phyloP scores from a whole-genome alignment of 1,139 yeast species.

The Debaryomyces robertsiae region DNA sequence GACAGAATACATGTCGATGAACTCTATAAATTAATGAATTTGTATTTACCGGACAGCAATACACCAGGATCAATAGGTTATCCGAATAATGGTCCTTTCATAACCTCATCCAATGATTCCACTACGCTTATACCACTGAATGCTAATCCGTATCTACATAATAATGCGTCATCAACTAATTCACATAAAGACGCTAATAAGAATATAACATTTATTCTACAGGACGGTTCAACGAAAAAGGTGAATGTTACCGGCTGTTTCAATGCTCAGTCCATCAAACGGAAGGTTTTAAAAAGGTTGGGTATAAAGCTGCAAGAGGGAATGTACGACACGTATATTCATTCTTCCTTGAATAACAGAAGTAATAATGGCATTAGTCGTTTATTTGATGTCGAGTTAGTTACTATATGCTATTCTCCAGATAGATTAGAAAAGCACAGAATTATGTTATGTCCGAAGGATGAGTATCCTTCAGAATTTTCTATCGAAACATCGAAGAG shows the following conservation, averaged over 20 bases:
- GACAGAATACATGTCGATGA: conserved; percentile 35
- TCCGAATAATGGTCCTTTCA: background rate
- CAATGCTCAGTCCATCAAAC: conserved; percentile 77
- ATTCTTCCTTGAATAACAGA: conserved; percentile 31
- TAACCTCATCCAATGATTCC: conserved; percentile 14
- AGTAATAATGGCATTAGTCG: conserved; percentile 38
- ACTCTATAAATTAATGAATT: conserved; percentile 28
- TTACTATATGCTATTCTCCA: conserved; percentile 76
- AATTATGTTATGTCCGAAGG: conserved; percentile 66
- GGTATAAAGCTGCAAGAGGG: conserved; percentile 47
- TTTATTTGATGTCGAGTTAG: conserved; percentile 77
- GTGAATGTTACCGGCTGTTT: conserved; percentile 80
- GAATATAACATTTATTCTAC: conserved; percentile 65
- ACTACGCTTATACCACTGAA: conserved; percentile 19
- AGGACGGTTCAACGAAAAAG: conserved; percentile 73
- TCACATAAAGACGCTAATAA: conserved; percentile 41
- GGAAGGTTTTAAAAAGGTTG: conserved; percentile 65
- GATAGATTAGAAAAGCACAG: conserved; percentile 74
- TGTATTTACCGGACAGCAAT: conserved; percentile 15
- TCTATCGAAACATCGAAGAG: conserved; percentile 64
- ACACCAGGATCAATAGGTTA: conserved; percentile 1
- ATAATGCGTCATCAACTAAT: conserved; percentile 1
- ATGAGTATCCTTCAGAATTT: conserved; percentile 63
- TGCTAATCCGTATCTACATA: conserved; percentile 2
- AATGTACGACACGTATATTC: conserved; percentile 47